Evolutionary conservation across 2,329 filamentous ascomycete species (phyloP).

Genomic region (Scytalidium sp.): DNA sequence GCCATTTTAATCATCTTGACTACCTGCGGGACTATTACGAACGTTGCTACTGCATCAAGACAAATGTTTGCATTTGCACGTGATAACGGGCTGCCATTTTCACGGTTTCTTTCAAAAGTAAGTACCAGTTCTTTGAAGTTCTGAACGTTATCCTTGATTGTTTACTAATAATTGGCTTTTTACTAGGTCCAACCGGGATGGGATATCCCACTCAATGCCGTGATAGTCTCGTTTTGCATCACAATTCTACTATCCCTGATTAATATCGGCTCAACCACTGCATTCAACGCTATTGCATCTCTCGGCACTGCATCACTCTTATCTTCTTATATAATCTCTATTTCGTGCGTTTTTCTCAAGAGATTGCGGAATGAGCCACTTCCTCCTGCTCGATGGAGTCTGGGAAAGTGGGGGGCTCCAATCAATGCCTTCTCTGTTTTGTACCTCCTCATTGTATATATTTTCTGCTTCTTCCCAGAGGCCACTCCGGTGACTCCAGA

Average conservation of each 20-base stretch:
- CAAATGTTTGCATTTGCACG: constrained; percentile 39
- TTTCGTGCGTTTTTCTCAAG: constrained; percentile 38
- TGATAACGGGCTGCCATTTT: constrained; percentile 38
- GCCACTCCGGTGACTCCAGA: constrained; percentile 29
- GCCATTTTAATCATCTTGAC: constrained; percentile 36
- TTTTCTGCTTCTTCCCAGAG: constrained; percentile 47
- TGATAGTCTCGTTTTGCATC: constrained; percentile 11
- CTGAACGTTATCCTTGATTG: background rate
- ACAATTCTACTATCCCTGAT: constrained; percentile 28
- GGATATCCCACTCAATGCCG: constrained; percentile 38
- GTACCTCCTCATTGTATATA: constrained; percentile 41
- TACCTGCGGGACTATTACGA: constrained; percentile 33
- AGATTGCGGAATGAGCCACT: constrained; percentile 34
- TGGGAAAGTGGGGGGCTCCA: constrained; percentile 37
- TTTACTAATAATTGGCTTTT: background rate
- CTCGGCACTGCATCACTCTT: constrained; percentile 46
- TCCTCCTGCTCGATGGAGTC: constrained; percentile 34
- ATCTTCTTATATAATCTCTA: constrained; percentile 46
- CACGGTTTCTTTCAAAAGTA: constrained; percentile 33
- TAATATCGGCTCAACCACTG: constrained; percentile 45
- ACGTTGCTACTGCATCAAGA: constrained; percentile 29
- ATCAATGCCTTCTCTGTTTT: constrained; percentile 38
- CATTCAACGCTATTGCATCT: constrained; percentile 50
- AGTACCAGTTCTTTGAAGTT: constrained; percentile 1
- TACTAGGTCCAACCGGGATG: constrained; percentile 29